Evolutionary conservation across 495 filamentous ascomycete genomes (phyloP).

Genomic region (Hyaloscypha hepaticicola): DNA sequence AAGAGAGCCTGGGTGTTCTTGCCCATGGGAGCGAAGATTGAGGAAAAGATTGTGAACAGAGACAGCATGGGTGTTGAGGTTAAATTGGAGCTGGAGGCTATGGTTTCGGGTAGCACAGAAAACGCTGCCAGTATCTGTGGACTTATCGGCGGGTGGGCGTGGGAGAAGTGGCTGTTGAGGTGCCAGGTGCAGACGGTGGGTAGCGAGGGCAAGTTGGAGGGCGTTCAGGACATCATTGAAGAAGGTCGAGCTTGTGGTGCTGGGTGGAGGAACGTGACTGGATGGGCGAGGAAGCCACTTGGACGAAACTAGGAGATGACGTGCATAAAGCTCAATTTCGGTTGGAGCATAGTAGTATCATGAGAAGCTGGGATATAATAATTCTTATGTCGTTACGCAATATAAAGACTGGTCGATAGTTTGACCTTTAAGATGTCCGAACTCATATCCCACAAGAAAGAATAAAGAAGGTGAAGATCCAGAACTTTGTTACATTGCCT

Average conservation of each 20-base stretch:
- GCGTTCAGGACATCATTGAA: slow-evolving; percentile 75
- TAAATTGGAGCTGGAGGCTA: slow-evolving; percentile 61
- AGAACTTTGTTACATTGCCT: too few relatives aligned
- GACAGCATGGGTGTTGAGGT: slow-evolving; percentile 43
- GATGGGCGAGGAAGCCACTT: slow-evolving; percentile 84
- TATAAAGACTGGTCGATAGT: background rate
- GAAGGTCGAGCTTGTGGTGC: slow-evolving; percentile 77
- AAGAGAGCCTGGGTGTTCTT: slow-evolving; percentile 89
- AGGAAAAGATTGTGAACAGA: slow-evolving; percentile 42
- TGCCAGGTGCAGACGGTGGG: slow-evolving; percentile 77
- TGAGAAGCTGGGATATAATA: background rate
- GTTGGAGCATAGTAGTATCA: background rate
- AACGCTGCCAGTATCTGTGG: slow-evolving; percentile 75
- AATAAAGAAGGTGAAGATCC: background rate
- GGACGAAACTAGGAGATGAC: slow-evolving; percentile 9
- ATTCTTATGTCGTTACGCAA: background rate
- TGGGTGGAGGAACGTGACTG: slow-evolving; percentile 83
- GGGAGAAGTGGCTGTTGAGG: slow-evolving; percentile 89
- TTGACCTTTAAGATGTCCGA: background rate
- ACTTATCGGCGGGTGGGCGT: slow-evolving; percentile 83
- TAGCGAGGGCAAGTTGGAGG: slow-evolving; percentile 66
- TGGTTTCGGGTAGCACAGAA: slow-evolving; percentile 67
- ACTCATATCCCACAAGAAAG: background rate
- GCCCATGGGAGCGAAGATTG: slow-evolving; percentile 71
- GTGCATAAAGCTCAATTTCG: background rate